These are phyloP conservation scores for Crucibulum laeve DNA, from an alignment of 768 basidiomycete genomes.

Conservation along the genomic window DNA sequence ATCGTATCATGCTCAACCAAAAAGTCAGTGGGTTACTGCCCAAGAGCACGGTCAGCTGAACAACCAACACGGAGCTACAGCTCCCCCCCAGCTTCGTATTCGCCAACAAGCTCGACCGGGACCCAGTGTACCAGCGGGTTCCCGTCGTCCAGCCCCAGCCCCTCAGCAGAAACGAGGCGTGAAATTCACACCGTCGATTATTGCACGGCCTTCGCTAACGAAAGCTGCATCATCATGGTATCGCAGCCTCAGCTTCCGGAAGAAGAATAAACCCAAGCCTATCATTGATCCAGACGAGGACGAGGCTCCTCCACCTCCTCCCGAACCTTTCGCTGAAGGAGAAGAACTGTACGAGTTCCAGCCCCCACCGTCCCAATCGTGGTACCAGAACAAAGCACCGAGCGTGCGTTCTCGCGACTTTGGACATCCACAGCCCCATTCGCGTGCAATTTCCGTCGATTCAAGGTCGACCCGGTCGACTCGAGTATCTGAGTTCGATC, in stretches of 20 bases:
- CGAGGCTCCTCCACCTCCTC: background rate
- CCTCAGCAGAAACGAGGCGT: constrained; percentile 13
- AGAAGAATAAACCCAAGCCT: constrained; percentile 25
- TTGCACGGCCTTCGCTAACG: constrained; percentile 16
- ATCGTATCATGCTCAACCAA: background rate
- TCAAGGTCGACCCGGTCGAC: constrained; percentile 19
- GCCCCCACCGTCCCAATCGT: constrained; percentile 16
- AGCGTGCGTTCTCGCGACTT: constrained; percentile 14
- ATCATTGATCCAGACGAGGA: constrained; percentile 29
- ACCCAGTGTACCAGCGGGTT: background rate
- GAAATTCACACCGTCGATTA: constrained; percentile 13
- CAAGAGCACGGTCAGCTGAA: constrained; percentile 22
- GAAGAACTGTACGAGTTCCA: constrained; percentile 14
- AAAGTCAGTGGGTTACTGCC: constrained; percentile 32
- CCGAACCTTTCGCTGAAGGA: constrained; percentile 4
- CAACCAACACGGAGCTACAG: constrained; percentile 8
- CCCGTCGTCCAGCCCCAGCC: background rate
- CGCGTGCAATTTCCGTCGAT: constrained; percentile 18
- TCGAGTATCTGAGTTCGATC: constrained; percentile 29
- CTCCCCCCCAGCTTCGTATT: background rate
- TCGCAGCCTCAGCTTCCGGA: constrained; percentile 30
- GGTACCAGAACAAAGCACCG: constrained; percentile 21
- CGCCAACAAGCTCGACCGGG: constrained; percentile 5
- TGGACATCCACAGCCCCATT: constrained; percentile 14
- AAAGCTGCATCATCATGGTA: constrained; percentile 37